Percentiles rank a stretch among this genome's conserved stretches.
phyloP scores from a whole-genome alignment of 805 yeast species.

The Suhomyces emberorum region DNA sequence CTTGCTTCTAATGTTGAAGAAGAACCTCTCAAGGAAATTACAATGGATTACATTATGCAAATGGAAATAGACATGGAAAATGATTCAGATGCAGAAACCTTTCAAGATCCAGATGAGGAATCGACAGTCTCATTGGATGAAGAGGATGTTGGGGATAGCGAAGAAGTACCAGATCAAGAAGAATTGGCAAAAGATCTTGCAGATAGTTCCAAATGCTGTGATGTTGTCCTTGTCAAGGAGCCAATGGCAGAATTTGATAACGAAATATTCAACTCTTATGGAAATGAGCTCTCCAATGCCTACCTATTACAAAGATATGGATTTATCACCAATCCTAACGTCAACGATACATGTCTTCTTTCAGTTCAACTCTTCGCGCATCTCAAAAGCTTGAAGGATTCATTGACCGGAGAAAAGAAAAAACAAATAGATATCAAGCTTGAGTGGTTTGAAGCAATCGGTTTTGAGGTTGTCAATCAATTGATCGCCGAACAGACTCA shows the following conservation, averaged over 20 bases:
- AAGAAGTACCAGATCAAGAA: slow-evolving; percentile 13
- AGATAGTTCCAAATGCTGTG: slow-evolving; percentile 58
- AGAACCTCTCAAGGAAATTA: slow-evolving; percentile 21
- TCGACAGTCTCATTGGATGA: slow-evolving; percentile 16
- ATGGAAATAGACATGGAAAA: slow-evolving; percentile 21
- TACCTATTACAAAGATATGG: slow-evolving; percentile 75
- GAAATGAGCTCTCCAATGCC: slow-evolving; percentile 61
- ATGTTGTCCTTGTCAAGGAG: slow-evolving; percentile 48
- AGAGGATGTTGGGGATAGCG: slow-evolving; percentile 17
- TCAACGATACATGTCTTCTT: slow-evolving; percentile 55
- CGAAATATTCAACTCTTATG: slow-evolving; percentile 83
- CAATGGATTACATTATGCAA: slow-evolving; percentile 25
- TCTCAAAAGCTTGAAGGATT: slow-evolving; percentile 20
- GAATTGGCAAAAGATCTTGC: slow-evolving; percentile 35
- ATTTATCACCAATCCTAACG: slow-evolving; percentile 51
- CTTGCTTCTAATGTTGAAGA: slow-evolving; percentile 1
- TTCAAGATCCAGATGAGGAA: slow-evolving; percentile 18
- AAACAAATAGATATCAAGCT: slow-evolving; percentile 35
- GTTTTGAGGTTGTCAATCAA: slow-evolving; percentile 39
- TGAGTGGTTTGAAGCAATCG: slow-evolving; percentile 49
- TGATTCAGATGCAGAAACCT: slow-evolving; percentile 16
- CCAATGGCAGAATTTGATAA: slow-evolving; percentile 40
- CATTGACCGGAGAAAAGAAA: slow-evolving; percentile 23
- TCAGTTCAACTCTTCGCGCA: slow-evolving; percentile 46
- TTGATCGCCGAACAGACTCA: slow-evolving; percentile 10